Evolutionary conservation across 2,329 filamentous ascomycete genomes (phyloP), one percentile per base, ranked within the genome.

Genomic region (Rosellinia necatrix): DNA sequence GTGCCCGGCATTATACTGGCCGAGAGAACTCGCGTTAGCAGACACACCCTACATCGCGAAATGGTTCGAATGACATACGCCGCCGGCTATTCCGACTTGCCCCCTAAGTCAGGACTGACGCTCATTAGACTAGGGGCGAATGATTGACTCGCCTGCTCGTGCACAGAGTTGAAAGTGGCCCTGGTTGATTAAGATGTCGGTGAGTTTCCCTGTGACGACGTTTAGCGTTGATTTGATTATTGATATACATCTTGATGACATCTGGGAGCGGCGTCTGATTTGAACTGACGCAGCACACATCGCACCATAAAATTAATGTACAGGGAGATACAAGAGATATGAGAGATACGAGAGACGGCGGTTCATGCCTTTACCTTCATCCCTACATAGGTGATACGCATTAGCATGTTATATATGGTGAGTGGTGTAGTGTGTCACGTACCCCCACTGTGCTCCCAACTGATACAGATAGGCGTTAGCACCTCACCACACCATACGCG

Each of bases 341-440:
- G n/a, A n/a, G 34, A 41, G 12, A 4, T 12, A 10, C 4, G 7
- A 37, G 37, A 13, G 15, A 22, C 7, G 2, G 6, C 13, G 34
- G 22, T n/a, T n/a, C n/a, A n/a, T 51, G 51, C 47, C 34, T 49
- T 57, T 57, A 19, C 48, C 48, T 43, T 57, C 54, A 21, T 57
- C 35, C 30, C 48, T 52, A 22, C 5, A 34, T n/a, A n/a, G n/a
- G n/a, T n/a, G n/a, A 40, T 30, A 25, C 13, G 37, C 8, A 5
- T 43, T 17, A 15, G 35, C 17, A 41, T 17, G 29, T 8, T 10
- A 30, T 38, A 13, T 2, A 3, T 8, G 12, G 12, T 25, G 17
- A 24, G 6, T 9, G 13, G 19, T 37, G 15, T 17, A 6, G n/a
- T n/a, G n/a, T n/a, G n/a, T n/a, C 4, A 53, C 24, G 46, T 40